A percentile compares a stretch with the other conserved stretches of the same genome.
Conservation (phyloP, 2,329 filamentous ascomycete species). For the Coleophoma eucalyptorum region DNA sequence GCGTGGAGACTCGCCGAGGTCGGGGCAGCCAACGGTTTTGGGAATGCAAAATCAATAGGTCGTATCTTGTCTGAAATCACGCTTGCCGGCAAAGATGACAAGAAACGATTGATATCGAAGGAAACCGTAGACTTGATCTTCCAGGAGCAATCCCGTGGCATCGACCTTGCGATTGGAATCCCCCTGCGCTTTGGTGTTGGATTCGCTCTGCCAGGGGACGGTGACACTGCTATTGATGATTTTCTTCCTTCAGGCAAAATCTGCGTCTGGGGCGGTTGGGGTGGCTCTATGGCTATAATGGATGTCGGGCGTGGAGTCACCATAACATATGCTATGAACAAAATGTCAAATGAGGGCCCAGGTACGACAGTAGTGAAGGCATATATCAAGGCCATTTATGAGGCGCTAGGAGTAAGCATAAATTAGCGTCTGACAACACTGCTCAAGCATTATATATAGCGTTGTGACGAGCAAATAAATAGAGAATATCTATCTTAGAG, state of each 20-base stretch:
- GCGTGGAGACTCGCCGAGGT: constrained; percentile 33
- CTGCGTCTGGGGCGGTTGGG: constrained; percentile 41
- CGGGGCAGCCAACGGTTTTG: constrained; percentile 39
- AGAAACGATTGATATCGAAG: constrained; percentile 32
- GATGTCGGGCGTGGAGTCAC: constrained; percentile 37
- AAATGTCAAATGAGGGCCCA: constrained; percentile 27
- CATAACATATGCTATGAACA: constrained; percentile 41
- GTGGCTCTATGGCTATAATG: constrained; percentile 38
- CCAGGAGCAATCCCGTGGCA: constrained; percentile 36
- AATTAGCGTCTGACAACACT: background rate
- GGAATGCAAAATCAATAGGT: constrained; percentile 38
- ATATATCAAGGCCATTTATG: background rate
- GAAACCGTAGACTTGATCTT: constrained; percentile 40
- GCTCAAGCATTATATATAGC: background rate
- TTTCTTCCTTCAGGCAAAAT: constrained; percentile 28
- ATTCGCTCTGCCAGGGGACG: constrained; percentile 31
- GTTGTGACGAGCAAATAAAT: too few species aligned
- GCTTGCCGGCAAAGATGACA: constrained; percentile 27
- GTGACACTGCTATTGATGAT: constrained; percentile 31
- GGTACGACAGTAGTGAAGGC: background rate
- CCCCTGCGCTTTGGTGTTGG: constrained; percentile 2
- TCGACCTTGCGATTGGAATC: constrained; percentile 33
- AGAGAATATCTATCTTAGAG: too few species aligned
- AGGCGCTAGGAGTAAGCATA: background rate
- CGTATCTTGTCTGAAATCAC: constrained; percentile 36